phyloP scores from a whole-genome alignment of 352 stramenopile genomes.

The Sclerospora graminicola region DNA sequence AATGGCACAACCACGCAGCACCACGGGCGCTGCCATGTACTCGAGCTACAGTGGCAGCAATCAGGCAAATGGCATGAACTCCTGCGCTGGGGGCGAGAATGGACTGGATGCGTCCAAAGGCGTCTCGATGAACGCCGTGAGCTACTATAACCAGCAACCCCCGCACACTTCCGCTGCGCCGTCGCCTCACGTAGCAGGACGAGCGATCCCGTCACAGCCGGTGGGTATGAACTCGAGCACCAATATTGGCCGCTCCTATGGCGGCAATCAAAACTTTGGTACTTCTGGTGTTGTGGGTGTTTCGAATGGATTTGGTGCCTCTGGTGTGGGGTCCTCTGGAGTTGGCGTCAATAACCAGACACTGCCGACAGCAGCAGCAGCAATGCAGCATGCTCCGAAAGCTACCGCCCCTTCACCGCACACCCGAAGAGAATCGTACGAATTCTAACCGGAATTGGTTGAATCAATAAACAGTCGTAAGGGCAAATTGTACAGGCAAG shows the following conservation, averaged over 20 bases:
- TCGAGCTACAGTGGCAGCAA: slow-evolving; percentile 20
- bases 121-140: slow-evolving; percentile 27
- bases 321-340: not conserved
- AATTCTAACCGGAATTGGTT: slow-evolving; percentile 20
- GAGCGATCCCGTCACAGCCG: slow-evolving; percentile 32
- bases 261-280: slow-evolving; percentile 12
- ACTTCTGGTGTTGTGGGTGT: too few species aligned
- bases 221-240: slow-evolving; percentile 18
- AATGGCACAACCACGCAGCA: slow-evolving; percentile 17
- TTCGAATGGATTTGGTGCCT: slow-evolving; percentile 6
- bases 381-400: slow-evolving; percentile 11
- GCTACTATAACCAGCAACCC: slow-evolving; percentile 47
- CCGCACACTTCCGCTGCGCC: slow-evolving; percentile 26
- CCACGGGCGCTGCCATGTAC: slow-evolving; percentile 22
- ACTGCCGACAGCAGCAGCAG: slow-evolving; percentile 13
- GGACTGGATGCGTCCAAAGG: slow-evolving; percentile 15
- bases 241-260: slow-evolving; percentile 4
- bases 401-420: slow-evolving; percentile 20
- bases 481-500: slow-evolving; percentile 9
- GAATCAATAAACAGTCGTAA: not conserved
- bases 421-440: slow-evolving; percentile 25
- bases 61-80: slow-evolving; percentile 11
- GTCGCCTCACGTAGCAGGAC: slow-evolving; percentile 33
- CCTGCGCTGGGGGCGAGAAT: slow-evolving; percentile 7
- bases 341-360: slow-evolving; percentile 3